Evolutionary conservation across 2,329 filamentous ascomycete genomes (phyloP).

Genomic region (Colletotrichum musae): DNA sequence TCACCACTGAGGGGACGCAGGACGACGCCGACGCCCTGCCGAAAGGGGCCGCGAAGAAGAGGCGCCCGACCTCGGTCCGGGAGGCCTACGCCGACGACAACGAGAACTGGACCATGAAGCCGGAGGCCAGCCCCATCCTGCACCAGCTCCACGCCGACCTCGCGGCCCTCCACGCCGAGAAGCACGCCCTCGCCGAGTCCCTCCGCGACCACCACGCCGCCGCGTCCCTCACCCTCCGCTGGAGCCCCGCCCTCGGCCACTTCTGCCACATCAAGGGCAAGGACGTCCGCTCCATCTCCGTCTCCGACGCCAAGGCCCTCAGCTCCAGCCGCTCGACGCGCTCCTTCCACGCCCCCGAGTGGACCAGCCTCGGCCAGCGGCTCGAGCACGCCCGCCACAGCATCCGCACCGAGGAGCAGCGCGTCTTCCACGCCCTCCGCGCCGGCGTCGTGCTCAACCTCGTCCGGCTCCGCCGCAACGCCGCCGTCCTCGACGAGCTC

Average conservation of each 20-base stretch:
- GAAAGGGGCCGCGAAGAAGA: slow-evolving; percentile 63
- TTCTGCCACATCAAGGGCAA: slow-evolving; percentile 92
- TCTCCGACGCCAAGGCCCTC: slow-evolving; percentile 65
- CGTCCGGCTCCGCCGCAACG: slow-evolving; percentile 89
- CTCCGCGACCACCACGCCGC: slow-evolving; percentile 75
- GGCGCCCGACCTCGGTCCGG: slow-evolving; percentile 61
- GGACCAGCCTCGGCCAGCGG: slow-evolving; percentile 84
- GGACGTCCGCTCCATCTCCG: slow-evolving; percentile 64
- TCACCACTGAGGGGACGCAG: slow-evolving; percentile 74
- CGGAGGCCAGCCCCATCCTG: slow-evolving; percentile 77
- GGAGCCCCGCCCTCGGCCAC: slow-evolving; percentile 89
- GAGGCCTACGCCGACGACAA: slow-evolving; percentile 74
- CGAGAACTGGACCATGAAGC: slow-evolving; percentile 76
- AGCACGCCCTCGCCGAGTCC: slow-evolving; percentile 69
- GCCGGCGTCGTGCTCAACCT: slow-evolving; percentile 84
- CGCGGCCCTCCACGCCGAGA: slow-evolving; percentile 71
- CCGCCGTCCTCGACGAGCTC: slow-evolving; percentile 91
- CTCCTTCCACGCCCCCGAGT: slow-evolving; percentile 86
- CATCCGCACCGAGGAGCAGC: slow-evolving; percentile 87
- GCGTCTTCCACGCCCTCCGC: slow-evolving; percentile 82
- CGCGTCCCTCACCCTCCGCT: slow-evolving; percentile 81
- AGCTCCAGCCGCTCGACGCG: slow-evolving; percentile 87
- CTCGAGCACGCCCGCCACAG: slow-evolving; percentile 84
- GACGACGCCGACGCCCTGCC: slow-evolving; percentile 69
- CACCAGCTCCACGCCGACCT: slow-evolving; percentile 78